These are phyloP conservation scores for Abortiporus biennis DNA, from an alignment of 1,284 basidiomycete species.

Conservation along the genomic window DNA sequence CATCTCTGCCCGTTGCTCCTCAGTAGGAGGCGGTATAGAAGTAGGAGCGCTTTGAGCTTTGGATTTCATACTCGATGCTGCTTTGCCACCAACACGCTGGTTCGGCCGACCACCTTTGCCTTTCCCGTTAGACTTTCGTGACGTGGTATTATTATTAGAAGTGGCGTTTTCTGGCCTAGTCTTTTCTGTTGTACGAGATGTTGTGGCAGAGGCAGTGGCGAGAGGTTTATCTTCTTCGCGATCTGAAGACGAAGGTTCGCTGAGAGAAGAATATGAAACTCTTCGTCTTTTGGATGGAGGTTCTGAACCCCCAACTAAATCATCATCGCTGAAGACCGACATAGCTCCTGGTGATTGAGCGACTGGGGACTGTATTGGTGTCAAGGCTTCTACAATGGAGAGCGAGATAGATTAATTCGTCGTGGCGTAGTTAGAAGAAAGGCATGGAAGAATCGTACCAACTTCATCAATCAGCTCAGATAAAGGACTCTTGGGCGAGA, in stretches of 20 bases:
- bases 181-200: conserved; percentile 3
- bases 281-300: conserved; percentile 26
- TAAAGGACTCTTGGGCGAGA: conserved; percentile 38
- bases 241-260: conserved; percentile 30
- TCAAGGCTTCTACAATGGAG: no score
- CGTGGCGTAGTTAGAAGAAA: no score
- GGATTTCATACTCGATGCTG: conserved; percentile 50
- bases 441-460: conserved; percentile 22
- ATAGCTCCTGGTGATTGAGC: conserved; percentile 36
- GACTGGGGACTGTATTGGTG: no score
- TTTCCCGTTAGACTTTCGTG: conserved; percentile 13
- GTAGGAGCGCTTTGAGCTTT: conserved; percentile 49
- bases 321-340: conserved; percentile 36
- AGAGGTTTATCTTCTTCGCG: conserved; percentile 60
- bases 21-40: conserved; percentile 29
- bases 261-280: conserved; percentile 25
- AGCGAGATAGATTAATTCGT: no score
- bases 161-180: no score
- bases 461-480: conserved; percentile 26
- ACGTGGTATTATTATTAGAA: conserved; percentile 9
- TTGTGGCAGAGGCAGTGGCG: no score
- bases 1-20: conserved; percentile 37
- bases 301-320: no score
- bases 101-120: conserved; percentile 10
- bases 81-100: conserved; percentile 35